phyloP scores from a whole-genome alignment of 345 rosid genomes.

The Citrus glauca region DNA sequence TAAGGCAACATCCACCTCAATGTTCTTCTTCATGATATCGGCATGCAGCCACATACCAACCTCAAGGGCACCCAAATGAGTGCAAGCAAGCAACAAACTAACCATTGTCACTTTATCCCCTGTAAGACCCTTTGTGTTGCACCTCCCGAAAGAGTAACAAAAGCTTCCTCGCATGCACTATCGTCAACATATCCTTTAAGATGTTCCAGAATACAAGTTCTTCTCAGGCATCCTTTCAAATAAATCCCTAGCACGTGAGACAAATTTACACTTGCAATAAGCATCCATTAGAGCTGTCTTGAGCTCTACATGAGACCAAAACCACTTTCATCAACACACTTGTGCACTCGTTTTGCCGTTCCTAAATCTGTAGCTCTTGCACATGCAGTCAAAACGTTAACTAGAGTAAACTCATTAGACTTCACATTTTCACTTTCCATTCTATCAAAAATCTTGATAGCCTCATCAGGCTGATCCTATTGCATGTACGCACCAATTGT shows the following conservation, averaged over 20 bases:
- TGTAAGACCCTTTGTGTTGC: slow-evolving; percentile 8
- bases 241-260: neutral
- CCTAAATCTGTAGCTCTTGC: slow-evolving; percentile 5
- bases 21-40: slow-evolving; percentile 14
- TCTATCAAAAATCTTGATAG: slow-evolving; percentile 5
- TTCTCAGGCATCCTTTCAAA: slow-evolving; percentile 14
- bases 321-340: slow-evolving; percentile 14
- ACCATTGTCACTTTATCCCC: slow-evolving; percentile 20
- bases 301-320: slow-evolving; percentile 11
- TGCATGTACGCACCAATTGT: slow-evolving; percentile 17
- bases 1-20: slow-evolving; percentile 14
- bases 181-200: slow-evolving; percentile 17
- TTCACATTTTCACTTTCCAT: neutral
- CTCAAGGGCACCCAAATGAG: slow-evolving; percentile 17
- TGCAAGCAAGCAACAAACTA: slow-evolving; percentile 12
- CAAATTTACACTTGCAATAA: slow-evolving; percentile 16
- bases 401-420: neutral
- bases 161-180: slow-evolving; percentile 14
- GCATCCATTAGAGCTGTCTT: slow-evolving; percentile 14
- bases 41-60: slow-evolving; percentile 20
- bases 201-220: slow-evolving; percentile 22
- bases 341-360: slow-evolving; percentile 5
- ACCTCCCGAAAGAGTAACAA: slow-evolving; percentile 10
- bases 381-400: neutral
- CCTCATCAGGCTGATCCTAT: slow-evolving; percentile 9